Conservation (phyloP, 2,329 filamentous ascomycete species). For the Phialemoniopsis sp. region DNA sequence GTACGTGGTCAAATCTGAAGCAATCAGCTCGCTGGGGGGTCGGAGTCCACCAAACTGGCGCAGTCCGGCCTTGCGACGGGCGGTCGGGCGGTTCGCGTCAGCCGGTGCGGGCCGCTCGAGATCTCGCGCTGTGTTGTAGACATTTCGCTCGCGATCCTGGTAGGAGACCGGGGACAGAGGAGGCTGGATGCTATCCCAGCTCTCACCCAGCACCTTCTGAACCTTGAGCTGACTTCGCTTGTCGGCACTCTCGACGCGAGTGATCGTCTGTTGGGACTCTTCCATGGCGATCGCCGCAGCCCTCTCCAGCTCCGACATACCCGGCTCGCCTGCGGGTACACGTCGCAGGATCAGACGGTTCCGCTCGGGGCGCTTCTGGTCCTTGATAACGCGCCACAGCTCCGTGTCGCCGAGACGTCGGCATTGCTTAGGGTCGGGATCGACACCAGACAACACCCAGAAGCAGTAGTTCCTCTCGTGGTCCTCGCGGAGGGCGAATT, state of each 20-base stretch:
- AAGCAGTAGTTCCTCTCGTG: constrained; percentile 97
- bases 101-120: constrained; percentile 51
- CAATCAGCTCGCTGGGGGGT: constrained; percentile 95
- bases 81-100: constrained; percentile 37
- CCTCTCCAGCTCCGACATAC: constrained; percentile 78
- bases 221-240: constrained; percentile 82
- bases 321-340: constrained; percentile 88
- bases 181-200: constrained; percentile 74
- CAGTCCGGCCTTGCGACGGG: constrained; percentile 50
- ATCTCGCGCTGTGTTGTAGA: constrained; percentile 54
- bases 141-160: constrained; percentile 65
- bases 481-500: constrained; percentile 83
- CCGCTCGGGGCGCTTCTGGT: constrained; percentile 77
- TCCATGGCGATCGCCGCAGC: constrained; percentile 88
- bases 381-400: constrained; percentile 85
- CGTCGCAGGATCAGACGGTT: constrained; percentile 88
- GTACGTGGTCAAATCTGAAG: constrained; percentile 92
- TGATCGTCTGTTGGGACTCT: constrained; percentile 73
- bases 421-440: constrained; percentile 77
- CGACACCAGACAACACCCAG: constrained; percentile 82
- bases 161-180: constrained; percentile 79
- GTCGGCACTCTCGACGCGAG: constrained; percentile 59
- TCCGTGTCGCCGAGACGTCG: constrained; percentile 82
- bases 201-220: constrained; percentile 84
- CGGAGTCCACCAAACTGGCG: constrained; percentile 87